Evolutionary conservation across 495 filamentous ascomycete genomes (phyloP), one percentile per base, ranked within the genome.

Genomic region (Wilcoxina mikolae): DNA sequence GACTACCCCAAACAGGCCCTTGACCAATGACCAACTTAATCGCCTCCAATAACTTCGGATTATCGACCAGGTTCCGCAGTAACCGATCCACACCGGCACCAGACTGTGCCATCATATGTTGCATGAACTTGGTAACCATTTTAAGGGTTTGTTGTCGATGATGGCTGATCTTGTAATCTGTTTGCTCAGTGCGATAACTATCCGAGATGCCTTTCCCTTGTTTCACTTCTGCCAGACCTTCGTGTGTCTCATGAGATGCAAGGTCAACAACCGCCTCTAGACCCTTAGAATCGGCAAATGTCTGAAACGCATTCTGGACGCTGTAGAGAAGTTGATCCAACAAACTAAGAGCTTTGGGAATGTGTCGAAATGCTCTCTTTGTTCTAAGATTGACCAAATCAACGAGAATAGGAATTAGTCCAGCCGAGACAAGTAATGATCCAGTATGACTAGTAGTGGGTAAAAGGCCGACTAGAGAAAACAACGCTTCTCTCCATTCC

Each of bases 91-190:
- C 85, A 55, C 86, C 89, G 50, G 84, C 85, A 54, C 82, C 83
- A 31, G 78, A 81, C 66, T 87, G 83, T 9, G 82, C 76, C 84
- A 96, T 90, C 73, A 95, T 81, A 67, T 95, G 89, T 59, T 91
- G 87, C 60, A 94, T 85, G 64, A 96, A 94, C 65, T 93, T 94
- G 70, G 95, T 86, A 44, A 95, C 75, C 79, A 84, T 89, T 56
- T 90, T 88, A 15, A 96, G 74, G 5, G 84, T 85, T 68, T 94
- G 85, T 62, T 96, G 91, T 56, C 91, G 84, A 65, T 85, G 84
- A 65, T 82, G 94, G 0, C 88, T 85, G 53, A 96, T 89, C 58
- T 85, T 77, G 64, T 95, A 99, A 67, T 99, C 93, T 17, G 88
- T 83, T 20, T 82, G 72, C 27, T 82, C 78, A 26, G 85, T 91